phyloP scores from a whole-genome alignment of 106 monocot genomes.

The Iris macrosiphon region DNA sequence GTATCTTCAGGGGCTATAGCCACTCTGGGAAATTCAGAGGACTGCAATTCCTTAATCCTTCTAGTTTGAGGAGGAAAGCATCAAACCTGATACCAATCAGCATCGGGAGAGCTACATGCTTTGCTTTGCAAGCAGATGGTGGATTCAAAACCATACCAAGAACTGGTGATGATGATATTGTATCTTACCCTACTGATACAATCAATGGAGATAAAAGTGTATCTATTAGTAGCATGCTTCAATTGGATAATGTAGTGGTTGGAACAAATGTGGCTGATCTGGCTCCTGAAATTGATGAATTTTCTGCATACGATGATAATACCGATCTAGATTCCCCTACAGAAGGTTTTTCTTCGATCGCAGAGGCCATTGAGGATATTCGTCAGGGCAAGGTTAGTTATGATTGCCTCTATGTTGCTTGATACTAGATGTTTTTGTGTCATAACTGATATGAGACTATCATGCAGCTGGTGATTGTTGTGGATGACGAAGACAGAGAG shows the following conservation, averaged over 20 bases:
- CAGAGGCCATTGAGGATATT: constrained; percentile 73
- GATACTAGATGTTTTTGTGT: not conserved
- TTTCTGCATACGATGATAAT: constrained; percentile 37
- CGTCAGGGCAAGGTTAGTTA: constrained; percentile 67
- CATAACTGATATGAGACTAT: constrained; percentile 9
- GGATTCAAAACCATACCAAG: constrained; percentile 1
- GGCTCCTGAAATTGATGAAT: constrained; percentile 22
- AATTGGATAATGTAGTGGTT: constrained; percentile 30
- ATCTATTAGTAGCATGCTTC: constrained; percentile 17
- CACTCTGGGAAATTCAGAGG: constrained; percentile 3
- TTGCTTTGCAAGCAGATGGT: constrained; percentile 13
- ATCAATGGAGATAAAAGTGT: constrained; percentile 14
- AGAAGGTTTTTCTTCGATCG: constrained; percentile 61
- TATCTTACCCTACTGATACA: constrained; percentile 4
- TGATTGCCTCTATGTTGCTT: not conserved
- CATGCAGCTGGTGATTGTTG: constrained; percentile 82
- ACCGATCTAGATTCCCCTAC: constrained; percentile 62
- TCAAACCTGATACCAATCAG: constrained; percentile 1
- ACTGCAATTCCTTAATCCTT: constrained; percentile 2
- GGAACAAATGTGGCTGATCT: constrained; percentile 45
- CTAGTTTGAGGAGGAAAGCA: constrained; percentile 5
- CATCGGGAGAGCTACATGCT: constrained; percentile 10
- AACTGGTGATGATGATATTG: constrained; percentile 10
- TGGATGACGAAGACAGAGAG: constrained; percentile 92
- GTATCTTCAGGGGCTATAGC: constrained; percentile 3